Conservation (phyloP, 1,284 basidiomycete genomes). For the Tylopilus microsporus region DNA sequence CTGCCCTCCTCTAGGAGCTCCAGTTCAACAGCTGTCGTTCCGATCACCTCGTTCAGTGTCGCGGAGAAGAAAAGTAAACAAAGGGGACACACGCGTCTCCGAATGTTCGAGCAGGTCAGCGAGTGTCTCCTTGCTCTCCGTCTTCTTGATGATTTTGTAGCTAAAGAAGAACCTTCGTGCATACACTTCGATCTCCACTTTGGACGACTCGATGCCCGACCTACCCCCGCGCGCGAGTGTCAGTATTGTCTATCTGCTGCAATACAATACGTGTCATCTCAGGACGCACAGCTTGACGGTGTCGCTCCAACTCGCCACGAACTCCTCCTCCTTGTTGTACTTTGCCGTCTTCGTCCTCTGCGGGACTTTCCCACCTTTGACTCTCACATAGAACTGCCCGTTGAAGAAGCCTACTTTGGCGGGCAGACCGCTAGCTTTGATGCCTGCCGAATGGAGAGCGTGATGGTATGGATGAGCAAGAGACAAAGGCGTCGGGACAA, state of each 20-base stretch:
- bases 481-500: no score
- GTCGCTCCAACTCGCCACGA: slow-evolving; percentile 28
- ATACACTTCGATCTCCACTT: slow-evolving; percentile 32
- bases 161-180: slow-evolving; percentile 31
- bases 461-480: not conserved
- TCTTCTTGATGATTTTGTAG: slow-evolving; percentile 33
- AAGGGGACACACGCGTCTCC: slow-evolving; percentile 24
- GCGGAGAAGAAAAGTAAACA: not conserved
- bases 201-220: slow-evolving; percentile 31
- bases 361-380: slow-evolving; percentile 29
- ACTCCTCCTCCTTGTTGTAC: slow-evolving; percentile 25
- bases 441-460: slow-evolving; percentile 12
- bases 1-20: slow-evolving; percentile 31
- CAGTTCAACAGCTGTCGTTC: slow-evolving; percentile 24
- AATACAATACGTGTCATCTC: not conserved
- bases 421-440: slow-evolving; percentile 32
- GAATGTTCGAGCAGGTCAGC: slow-evolving; percentile 31
- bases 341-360: slow-evolving; percentile 27
- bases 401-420: slow-evolving; percentile 29
- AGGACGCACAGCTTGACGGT: slow-evolving; percentile 24
- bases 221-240: slow-evolving; percentile 12
- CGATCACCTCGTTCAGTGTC: not conserved
- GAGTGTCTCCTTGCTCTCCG: slow-evolving; percentile 31
- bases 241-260: not conserved
- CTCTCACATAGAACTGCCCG: slow-evolving; percentile 25